A percentile compares a stretch with the other conserved stretches of the same genome.
Conservation (phyloP, 1,139 yeast species). For the Suhomyces kunorum region DNA sequence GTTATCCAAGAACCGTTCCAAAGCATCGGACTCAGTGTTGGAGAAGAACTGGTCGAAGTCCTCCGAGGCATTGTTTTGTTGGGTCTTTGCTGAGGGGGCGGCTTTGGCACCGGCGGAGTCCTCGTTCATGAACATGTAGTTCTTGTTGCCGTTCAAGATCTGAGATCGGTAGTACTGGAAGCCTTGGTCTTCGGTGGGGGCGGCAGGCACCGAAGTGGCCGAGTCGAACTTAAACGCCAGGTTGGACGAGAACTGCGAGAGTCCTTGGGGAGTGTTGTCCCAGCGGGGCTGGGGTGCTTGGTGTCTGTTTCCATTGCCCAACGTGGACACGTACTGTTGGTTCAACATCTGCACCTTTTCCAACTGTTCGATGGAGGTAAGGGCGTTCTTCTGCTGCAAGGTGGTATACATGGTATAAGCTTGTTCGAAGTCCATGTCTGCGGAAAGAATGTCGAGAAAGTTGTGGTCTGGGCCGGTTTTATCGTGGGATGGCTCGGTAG, state of each 20-base stretch:
- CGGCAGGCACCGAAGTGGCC: not conserved
- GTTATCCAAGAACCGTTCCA: conserved; percentile 47
- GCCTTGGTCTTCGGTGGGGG: conserved; percentile 10
- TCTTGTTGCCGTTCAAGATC: conserved; percentile 11
- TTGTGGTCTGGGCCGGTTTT: conserved; percentile 4
- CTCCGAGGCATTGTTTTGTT: conserved; percentile 24
- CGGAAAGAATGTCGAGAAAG: conserved; percentile 20
- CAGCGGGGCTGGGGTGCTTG: conserved; percentile 1
- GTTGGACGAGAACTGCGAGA: conserved; percentile 10
- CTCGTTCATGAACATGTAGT: conserved; percentile 10
- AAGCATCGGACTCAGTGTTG: conserved; percentile 46
- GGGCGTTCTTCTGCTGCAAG: conserved; percentile 43
- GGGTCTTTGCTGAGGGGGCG: conserved; percentile 4
- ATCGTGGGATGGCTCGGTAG: not conserved
- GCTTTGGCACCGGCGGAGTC: not conserved
- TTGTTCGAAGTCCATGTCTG: conserved; percentile 51
- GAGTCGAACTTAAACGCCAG: conserved; percentile 8
- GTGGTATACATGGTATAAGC: conserved; percentile 45
- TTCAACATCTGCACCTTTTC: conserved; percentile 41
- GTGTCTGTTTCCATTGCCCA: conserved; percentile 5
- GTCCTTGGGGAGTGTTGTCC: conserved; percentile 6
- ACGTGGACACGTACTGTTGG: conserved; percentile 23
- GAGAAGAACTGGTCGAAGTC: conserved; percentile 49
- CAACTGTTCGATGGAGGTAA: conserved; percentile 39
- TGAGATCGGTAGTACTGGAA: conserved; percentile 18